Percentiles rank a stretch among this genome's conserved stretches.
Conservation (phyloP, 2,329 filamentous ascomycete genomes). For the Pseudogymnoascus sp. region DNA sequence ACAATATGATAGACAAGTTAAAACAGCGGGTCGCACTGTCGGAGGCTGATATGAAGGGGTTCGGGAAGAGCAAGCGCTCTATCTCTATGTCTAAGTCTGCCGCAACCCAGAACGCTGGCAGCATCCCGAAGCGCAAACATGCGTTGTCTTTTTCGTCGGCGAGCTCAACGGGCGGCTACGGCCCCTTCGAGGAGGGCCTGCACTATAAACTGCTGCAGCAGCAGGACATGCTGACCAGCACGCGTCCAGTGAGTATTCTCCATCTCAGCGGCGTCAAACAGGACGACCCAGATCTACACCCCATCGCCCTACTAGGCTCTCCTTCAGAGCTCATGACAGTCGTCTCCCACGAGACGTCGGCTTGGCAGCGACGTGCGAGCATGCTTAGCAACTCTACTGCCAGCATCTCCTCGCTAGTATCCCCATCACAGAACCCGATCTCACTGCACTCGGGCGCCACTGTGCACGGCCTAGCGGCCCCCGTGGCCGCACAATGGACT, state of each 20-base stretch:
- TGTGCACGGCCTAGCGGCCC: slow-evolving; percentile 23
- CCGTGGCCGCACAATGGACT: slow-evolving; percentile 44
- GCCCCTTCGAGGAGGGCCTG: slow-evolving; percentile 64
- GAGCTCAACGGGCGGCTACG: slow-evolving; percentile 50
- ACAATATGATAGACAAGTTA: slow-evolving; percentile 92
- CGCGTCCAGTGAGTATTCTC: slow-evolving; percentile 67
- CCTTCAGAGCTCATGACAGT: slow-evolving; percentile 50
- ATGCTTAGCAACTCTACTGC: slow-evolving; percentile 48
- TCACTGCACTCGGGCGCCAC: slow-evolving; percentile 53
- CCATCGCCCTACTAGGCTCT: slow-evolving; percentile 65
- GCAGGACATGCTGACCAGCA: slow-evolving; percentile 88
- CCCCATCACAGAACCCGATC: slow-evolving; percentile 57
- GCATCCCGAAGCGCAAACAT: slow-evolving; percentile 80
- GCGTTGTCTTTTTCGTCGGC: slow-evolving; percentile 91
- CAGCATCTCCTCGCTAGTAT: slow-evolving; percentile 53
- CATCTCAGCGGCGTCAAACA: slow-evolving; percentile 69
- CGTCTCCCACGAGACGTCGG: slow-evolving; percentile 28
- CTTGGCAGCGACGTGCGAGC: slow-evolving; percentile 40
- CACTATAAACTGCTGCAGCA: slow-evolving; percentile 70
- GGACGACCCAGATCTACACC: slow-evolving; percentile 73
- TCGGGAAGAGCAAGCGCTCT: slow-evolving; percentile 55
- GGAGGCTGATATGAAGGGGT: slow-evolving; percentile 59
- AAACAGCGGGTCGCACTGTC: slow-evolving; percentile 85
- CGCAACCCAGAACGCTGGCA: slow-evolving; percentile 56
- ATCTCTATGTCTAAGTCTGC: slow-evolving; percentile 39